phyloP scores from a whole-genome alignment of 306 rosid species.

The Prinsepia uniflora region DNA sequence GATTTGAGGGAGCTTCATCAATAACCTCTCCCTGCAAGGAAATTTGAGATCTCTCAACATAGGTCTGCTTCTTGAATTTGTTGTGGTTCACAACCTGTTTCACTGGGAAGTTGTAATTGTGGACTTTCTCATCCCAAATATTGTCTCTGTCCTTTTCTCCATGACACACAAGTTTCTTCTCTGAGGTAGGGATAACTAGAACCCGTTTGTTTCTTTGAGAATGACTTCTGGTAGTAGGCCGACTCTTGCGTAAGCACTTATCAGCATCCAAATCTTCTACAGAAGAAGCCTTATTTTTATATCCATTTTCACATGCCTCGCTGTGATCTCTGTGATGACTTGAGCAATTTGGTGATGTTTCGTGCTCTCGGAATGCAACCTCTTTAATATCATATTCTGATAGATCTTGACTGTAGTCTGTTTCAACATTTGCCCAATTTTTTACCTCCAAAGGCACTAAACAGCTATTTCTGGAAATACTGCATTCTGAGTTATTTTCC shows the following conservation, averaged over 20 bases:
- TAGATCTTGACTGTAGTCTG: slow-evolving; percentile 32
- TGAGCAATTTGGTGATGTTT: slow-evolving; percentile 18
- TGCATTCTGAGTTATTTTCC: slow-evolving; percentile 27
- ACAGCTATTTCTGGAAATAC: slow-evolving; percentile 37
- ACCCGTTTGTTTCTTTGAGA: slow-evolving; percentile 20
- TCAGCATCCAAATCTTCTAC: slow-evolving; percentile 21
- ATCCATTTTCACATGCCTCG: slow-evolving; percentile 17
- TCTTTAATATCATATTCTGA: slow-evolving; percentile 25
- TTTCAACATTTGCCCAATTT: slow-evolving; percentile 25
- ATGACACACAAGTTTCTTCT: slow-evolving; percentile 17
- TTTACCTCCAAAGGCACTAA: slow-evolving; percentile 23
- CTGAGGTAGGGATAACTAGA: slow-evolving; percentile 25
- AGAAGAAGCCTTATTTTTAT: slow-evolving; percentile 17
- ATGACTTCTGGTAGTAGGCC: slow-evolving; percentile 9
- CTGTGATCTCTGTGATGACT: slow-evolving; percentile 9
- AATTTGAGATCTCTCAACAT: slow-evolving; percentile 11
- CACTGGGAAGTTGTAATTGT: neutral
- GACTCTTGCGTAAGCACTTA: slow-evolving; percentile 27
- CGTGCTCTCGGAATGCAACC: slow-evolving; percentile 20
- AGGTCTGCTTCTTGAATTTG: slow-evolving; percentile 15
- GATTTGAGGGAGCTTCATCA: slow-evolving; percentile 8
- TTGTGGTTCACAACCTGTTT: slow-evolving; percentile 14
- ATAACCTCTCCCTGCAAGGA: slow-evolving; percentile 5
- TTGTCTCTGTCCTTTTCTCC: slow-evolving; percentile 13
- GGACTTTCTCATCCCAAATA: slow-evolving; percentile 1